These are phyloP conservation scores for Pseudogymnoascus sp. DNA, from an alignment of 2,329 filamentous ascomycete species.

Conservation along the genomic window DNA sequence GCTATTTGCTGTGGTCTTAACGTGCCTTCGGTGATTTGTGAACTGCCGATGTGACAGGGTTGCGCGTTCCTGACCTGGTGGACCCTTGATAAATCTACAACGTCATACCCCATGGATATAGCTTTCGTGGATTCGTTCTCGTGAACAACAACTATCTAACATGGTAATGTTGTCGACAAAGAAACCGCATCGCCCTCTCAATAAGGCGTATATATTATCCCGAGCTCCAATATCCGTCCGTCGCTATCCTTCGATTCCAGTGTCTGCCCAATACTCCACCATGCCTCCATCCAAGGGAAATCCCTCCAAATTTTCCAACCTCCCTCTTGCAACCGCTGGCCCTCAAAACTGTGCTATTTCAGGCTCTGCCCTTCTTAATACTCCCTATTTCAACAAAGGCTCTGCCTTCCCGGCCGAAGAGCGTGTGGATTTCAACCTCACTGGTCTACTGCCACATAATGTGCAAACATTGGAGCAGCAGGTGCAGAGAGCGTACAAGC, in stretches of 20 bases:
- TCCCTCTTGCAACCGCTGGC: slow-evolving; percentile 40
- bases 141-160: neutral
- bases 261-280: neutral
- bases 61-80: neutral
- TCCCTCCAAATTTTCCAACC: slow-evolving; percentile 34
- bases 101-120: neutral
- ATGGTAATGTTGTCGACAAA: neutral
- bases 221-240: neutral
- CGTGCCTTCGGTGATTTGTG: neutral
- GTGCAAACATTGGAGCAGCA: slow-evolving; percentile 72
- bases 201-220: neutral
- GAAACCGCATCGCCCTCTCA: neutral
- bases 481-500: slow-evolving; percentile 67
- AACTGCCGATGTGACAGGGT: neutral
- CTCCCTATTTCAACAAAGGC: slow-evolving; percentile 72
- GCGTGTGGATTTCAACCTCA: slow-evolving; percentile 59
- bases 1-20: neutral
- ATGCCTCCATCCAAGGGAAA: slow-evolving; percentile 22
- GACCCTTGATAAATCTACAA: neutral
- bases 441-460: slow-evolving; percentile 63
- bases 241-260: neutral
- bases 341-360: slow-evolving; percentile 42
- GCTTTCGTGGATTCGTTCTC: neutral
- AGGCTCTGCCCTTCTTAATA: slow-evolving; percentile 51
- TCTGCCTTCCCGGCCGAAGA: slow-evolving; percentile 67